Conservation (phyloP, 2,329 filamentous ascomycete species). For the Exutisphaerella laricina region DNA sequence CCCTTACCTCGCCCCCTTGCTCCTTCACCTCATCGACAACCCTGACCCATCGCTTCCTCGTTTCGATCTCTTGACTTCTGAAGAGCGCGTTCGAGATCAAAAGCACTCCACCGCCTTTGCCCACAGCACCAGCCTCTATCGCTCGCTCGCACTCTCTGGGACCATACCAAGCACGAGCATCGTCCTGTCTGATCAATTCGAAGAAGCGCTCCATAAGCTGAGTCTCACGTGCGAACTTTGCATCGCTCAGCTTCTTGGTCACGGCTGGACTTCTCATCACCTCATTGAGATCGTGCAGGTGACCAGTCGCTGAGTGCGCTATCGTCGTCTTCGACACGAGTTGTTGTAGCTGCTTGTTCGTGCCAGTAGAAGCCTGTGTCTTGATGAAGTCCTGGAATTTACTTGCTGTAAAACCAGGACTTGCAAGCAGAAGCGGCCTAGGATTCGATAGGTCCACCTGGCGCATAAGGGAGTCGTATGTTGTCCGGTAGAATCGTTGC, state of each 20-base stretch:
- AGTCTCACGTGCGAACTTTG: slow-evolving; percentile 81
- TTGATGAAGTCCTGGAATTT: slow-evolving; percentile 74
- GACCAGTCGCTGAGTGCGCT: slow-evolving; percentile 77
- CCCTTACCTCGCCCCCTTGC: slow-evolving; percentile 77
- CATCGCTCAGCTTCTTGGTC: slow-evolving; percentile 69
- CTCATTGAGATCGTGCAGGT: slow-evolving; percentile 82
- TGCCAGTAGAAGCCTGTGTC: slow-evolving; percentile 54
- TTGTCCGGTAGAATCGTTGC: slow-evolving; percentile 68
- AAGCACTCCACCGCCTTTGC: slow-evolving; percentile 75
- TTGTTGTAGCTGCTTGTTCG: slow-evolving; percentile 64
- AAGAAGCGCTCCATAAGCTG: slow-evolving; percentile 79
- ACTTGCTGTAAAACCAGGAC: slow-evolving; percentile 78
- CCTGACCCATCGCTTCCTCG: slow-evolving; percentile 72
- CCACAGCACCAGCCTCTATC: slow-evolving; percentile 81
- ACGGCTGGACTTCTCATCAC: slow-evolving; percentile 78
- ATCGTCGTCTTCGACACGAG: slow-evolving; percentile 62
- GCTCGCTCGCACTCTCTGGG: slow-evolving; percentile 74
- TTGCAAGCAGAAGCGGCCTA: slow-evolving; percentile 75
- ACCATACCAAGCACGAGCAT: slow-evolving; percentile 88
- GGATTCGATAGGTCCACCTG: slow-evolving; percentile 68
- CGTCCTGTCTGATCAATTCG: slow-evolving; percentile 70
- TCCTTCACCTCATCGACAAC: slow-evolving; percentile 81
- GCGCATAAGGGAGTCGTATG: slow-evolving; percentile 67
- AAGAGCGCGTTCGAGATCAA: slow-evolving; percentile 86
- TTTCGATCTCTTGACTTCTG: slow-evolving; percentile 70